These are phyloP conservation scores for Oxytropis ochrocephala DNA, from an alignment of 306 rosid genomes.

Conservation along the genomic window DNA sequence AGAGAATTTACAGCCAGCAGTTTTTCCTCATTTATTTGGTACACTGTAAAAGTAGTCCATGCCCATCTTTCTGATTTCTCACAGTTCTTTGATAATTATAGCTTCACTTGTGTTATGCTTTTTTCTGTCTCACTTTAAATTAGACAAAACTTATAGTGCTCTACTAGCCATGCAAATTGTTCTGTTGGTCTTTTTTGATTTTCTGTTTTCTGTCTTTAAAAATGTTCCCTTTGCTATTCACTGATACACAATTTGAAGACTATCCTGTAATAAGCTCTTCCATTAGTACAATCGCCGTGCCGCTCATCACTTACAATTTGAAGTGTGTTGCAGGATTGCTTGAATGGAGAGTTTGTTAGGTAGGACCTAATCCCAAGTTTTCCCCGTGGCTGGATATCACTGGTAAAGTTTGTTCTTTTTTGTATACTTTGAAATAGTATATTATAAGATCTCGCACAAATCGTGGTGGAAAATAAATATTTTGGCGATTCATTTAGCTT, in stretches of 20 bases:
- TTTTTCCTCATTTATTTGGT: neutral
- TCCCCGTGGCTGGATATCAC: constrained; percentile 90
- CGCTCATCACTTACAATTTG: constrained; percentile 10
- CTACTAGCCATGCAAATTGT: neutral
- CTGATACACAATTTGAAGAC: neutral
- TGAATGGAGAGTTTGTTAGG: constrained; percentile 96
- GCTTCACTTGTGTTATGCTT: neutral
- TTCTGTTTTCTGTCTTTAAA: neutral
- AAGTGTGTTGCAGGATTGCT: constrained; percentile 56
- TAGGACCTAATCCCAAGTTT: constrained; percentile 88
- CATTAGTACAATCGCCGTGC: neutral
- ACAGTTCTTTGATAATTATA: neutral
- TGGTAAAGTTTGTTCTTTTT: constrained; percentile 39
- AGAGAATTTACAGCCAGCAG: neutral
- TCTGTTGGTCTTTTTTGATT: neutral
- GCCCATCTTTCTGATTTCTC: neutral
- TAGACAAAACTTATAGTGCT: neutral
- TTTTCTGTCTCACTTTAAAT: neutral
- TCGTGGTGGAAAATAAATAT: neutral
- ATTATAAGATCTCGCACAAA: neutral
- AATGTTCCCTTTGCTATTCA: neutral
- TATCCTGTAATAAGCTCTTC: neutral
- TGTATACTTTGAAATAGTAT: neutral
- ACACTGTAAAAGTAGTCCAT: too few relatives aligned
- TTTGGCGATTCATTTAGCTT: neutral